Base-by-base conservation (phyloP, 345 rosid species). In the Brassica juncea region DNA sequence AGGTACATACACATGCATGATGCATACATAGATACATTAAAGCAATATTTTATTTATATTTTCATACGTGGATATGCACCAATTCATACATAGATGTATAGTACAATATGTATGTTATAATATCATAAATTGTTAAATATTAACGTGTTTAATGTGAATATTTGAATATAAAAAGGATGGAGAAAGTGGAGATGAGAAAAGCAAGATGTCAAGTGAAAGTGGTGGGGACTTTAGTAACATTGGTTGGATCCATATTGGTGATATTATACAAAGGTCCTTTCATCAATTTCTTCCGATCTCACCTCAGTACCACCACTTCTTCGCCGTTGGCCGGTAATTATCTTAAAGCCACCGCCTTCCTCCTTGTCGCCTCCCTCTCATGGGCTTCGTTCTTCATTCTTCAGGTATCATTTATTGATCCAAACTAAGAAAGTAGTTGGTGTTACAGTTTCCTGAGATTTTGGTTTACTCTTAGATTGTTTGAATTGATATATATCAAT, bases 211-310 rank as follows among this genome's bases (percentile, higher is more conserved):
- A 89, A 72, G 97, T 97, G 8, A 94, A 94, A 85, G 39, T 92
- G 60, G 80, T 82, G 25, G 98, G 98, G 37, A 89, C 94, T 1
- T 44, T 59, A 32, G 91, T 89, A 84, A 91, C 93, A 12, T 90
- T 92, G 34, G 93, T 86, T 1, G 98, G 98, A 58, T 97, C 97
- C 37, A 85, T 91, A 86, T 39, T 92, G 71, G 90, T 94, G 94
- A 92, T 97, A 42, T 84, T 94, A 25, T 92, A 86, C 86, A 92
- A 92, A 76, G 99, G 99, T 10, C 92, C 89, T 2, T 78, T 90
- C 14, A 75, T 94, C 44, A 89, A 85, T 71, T 12, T 88, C 80
- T 66, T 87, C 39, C 88, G 92, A 92, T 85, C 89, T 35, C 80
- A 90, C 16, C 71, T 86, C 57, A 27, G 30, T 27, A 23, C 39